These are phyloP conservation scores for Neocucurbitaria cava DNA, from an alignment of 2,329 filamentous ascomycete species.

Conservation along the genomic window DNA sequence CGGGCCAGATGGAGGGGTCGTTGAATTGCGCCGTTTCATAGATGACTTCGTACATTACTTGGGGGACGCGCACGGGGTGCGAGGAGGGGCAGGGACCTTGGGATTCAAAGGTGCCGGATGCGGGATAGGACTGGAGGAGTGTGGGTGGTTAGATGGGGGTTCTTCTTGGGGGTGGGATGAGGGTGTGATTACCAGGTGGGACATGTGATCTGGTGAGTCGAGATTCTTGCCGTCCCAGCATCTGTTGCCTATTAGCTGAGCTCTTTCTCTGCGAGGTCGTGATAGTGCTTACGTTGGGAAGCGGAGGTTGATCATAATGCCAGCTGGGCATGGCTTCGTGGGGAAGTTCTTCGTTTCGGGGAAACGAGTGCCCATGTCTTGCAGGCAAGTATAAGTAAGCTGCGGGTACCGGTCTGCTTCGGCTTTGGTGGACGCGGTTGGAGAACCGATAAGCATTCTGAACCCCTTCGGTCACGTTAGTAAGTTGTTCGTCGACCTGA, in stretches of 20 bases:
- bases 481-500: no score
- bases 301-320: slow-evolving; percentile 54
- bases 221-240: slow-evolving; percentile 36
- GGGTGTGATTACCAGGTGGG: slow-evolving; percentile 22
- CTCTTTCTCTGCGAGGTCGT: not conserved
- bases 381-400: slow-evolving; percentile 55
- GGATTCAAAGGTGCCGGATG: slow-evolving; percentile 32
- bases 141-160: not conserved
- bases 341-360: slow-evolving; percentile 53
- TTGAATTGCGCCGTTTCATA: slow-evolving; percentile 48
- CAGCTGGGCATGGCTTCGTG: slow-evolving; percentile 47
- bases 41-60: slow-evolving; percentile 38
- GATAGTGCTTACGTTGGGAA: slow-evolving; percentile 38
- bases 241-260: slow-evolving; percentile 51
- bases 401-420: slow-evolving; percentile 51
- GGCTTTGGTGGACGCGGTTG: slow-evolving; percentile 27
- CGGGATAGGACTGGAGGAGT: slow-evolving; percentile 18
- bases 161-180: not conserved
- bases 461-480: slow-evolving; percentile 23
- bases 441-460: slow-evolving; percentile 38
- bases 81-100: slow-evolving; percentile 58
- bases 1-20: slow-evolving; percentile 26
- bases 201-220: slow-evolving; percentile 34
- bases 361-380: slow-evolving; percentile 48
- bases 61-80: slow-evolving; percentile 51